Percentiles rank a stretch among this genome's conserved stretches.
Conservation (phyloP, 2,329 filamentous ascomycete genomes). For the Incumbomyces lentus region DNA sequence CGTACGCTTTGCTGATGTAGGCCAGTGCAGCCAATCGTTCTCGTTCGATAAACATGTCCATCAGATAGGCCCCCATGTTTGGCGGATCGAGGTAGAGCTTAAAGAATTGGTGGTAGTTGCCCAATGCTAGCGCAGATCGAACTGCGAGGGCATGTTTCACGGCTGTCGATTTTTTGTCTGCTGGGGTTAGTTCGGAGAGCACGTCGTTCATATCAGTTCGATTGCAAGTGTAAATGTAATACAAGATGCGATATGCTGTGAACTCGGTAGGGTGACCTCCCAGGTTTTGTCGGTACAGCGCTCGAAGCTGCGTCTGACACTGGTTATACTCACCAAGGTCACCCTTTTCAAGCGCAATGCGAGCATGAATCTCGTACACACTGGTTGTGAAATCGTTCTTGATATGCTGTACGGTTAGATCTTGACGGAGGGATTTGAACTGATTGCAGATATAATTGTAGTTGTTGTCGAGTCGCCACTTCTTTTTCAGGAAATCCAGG, state of each 20-base stretch:
- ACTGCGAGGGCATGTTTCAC: constrained; percentile 89
- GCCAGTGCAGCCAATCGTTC: constrained; percentile 85
- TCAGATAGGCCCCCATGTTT: constrained; percentile 94
- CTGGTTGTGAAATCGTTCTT: constrained; percentile 92
- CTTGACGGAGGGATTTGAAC: constrained; percentile 96
- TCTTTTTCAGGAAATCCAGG: constrained; percentile 79
- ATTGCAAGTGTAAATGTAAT: constrained; percentile 98
- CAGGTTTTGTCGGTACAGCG: constrained; percentile 75
- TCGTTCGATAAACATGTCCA: constrained; percentile 97
- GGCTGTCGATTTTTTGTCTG: constrained; percentile 77
- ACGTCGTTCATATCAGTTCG: constrained; percentile 96
- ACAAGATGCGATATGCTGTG: constrained; percentile 98
- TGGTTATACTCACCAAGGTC: constrained; percentile 99
- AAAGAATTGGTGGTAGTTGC: constrained; percentile 98
- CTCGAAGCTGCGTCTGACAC: constrained; percentile 95
- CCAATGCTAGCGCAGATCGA: constrained; percentile 79
- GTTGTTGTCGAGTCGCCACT: constrained; percentile 88
- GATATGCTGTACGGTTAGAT: constrained; percentile 94
- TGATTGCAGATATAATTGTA: constrained; percentile 98
- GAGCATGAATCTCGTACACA: constrained; percentile 94
- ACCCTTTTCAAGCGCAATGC: constrained; percentile 94
- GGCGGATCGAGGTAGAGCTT: constrained; percentile 87
- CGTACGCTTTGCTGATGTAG: constrained; percentile 91
- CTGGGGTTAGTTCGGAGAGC: constrained; percentile 93
- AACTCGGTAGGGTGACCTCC: constrained; percentile 90